A percentile compares a stretch with the other conserved stretches of the same genome.
These are phyloP conservation scores for Dalbergia cultrata DNA, from an alignment of 306 rosid species.

Conservation along the genomic window DNA sequence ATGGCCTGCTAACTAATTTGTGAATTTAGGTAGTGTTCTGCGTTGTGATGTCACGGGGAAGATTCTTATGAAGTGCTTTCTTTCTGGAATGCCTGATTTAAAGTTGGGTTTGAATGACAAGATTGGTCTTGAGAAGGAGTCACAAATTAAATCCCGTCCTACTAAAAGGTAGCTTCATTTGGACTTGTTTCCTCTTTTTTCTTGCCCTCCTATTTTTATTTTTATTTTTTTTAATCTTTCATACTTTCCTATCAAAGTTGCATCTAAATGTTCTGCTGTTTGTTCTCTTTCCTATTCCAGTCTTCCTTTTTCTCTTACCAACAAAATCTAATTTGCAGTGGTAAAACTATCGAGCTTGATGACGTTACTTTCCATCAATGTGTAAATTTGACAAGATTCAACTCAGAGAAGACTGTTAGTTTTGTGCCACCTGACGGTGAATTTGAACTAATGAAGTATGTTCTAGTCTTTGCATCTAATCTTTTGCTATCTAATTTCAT, in stretches of 20 bases:
- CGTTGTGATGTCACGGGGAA: constrained; percentile 95
- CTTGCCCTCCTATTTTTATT: neutral
- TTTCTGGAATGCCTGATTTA: constrained; percentile 96
- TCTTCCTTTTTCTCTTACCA: neutral
- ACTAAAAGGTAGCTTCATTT: constrained; percentile 71
- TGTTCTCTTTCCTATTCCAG: neutral
- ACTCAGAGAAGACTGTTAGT: constrained; percentile 93
- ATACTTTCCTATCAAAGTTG: constrained; percentile 7
- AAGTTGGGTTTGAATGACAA: constrained; percentile 94
- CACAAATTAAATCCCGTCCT: constrained; percentile 84
- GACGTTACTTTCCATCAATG: constrained; percentile 96
- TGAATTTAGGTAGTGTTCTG: constrained; percentile 78
- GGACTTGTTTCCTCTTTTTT: constrained; percentile 14
- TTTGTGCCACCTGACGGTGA: constrained; percentile 98
- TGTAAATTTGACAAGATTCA: constrained; percentile 91
- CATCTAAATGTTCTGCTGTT: neutral
- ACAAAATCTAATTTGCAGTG: constrained; percentile 60
- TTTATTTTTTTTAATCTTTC: constrained; percentile 8
- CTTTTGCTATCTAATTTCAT: constrained; percentile 6
- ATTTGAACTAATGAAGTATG: constrained; percentile 95
- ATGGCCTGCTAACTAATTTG: constrained; percentile 45
- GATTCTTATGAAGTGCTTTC: constrained; percentile 93
- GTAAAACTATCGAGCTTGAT: constrained; percentile 92
- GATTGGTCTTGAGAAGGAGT: constrained; percentile 94
- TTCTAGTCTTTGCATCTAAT: constrained; percentile 24